phyloP scores from a whole-genome alignment of 2,329 filamentous ascomycete species.

The Dactylella cylindrospora region DNA sequence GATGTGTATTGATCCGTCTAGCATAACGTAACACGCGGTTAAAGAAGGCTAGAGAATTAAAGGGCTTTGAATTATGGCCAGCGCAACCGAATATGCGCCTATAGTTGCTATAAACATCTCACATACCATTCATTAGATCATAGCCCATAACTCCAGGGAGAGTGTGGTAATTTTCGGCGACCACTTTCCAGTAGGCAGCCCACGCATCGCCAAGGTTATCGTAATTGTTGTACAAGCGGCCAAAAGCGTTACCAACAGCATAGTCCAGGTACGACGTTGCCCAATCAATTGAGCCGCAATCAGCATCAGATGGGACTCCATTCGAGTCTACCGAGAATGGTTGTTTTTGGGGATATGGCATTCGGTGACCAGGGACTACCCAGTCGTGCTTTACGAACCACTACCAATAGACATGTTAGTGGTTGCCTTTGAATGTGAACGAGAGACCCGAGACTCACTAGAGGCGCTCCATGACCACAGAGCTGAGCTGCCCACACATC shows the following conservation, averaged over 20 bases:
- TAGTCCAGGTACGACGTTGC: slow-evolving; percentile 32
- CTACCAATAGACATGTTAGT: slow-evolving; percentile 3
- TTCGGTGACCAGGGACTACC: slow-evolving; percentile 25
- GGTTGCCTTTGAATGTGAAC: neutral
- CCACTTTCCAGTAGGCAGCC: slow-evolving; percentile 37
- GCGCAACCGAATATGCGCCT: too few relatives aligned
- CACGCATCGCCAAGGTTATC: slow-evolving; percentile 37
- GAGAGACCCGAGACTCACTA: slow-evolving; percentile 5
- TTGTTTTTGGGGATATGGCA: slow-evolving; percentile 34
- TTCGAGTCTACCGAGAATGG: slow-evolving; percentile 23
- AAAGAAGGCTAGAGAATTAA: too few relatives aligned
- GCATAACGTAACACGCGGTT: too few relatives aligned
- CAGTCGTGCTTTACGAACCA: slow-evolving; percentile 44
- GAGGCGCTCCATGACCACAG: slow-evolving; percentile 36
- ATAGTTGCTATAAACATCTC: neutral
- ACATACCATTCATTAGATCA: slow-evolving; percentile 42
- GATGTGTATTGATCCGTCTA: too few relatives aligned
- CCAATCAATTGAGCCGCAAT: slow-evolving; percentile 39
- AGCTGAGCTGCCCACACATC: slow-evolving; percentile 41
- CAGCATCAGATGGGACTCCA: slow-evolving; percentile 31
- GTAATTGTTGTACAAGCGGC: slow-evolving; percentile 41
- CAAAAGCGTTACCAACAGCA: slow-evolving; percentile 36
- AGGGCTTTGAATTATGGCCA: too few relatives aligned
- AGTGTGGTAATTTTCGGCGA: slow-evolving; percentile 20
- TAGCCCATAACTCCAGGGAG: slow-evolving; percentile 38